Evolutionary conservation across 495 filamentous ascomycete species (phyloP).

Genomic region (Pseudoneurospora amorphoporcata): DNA sequence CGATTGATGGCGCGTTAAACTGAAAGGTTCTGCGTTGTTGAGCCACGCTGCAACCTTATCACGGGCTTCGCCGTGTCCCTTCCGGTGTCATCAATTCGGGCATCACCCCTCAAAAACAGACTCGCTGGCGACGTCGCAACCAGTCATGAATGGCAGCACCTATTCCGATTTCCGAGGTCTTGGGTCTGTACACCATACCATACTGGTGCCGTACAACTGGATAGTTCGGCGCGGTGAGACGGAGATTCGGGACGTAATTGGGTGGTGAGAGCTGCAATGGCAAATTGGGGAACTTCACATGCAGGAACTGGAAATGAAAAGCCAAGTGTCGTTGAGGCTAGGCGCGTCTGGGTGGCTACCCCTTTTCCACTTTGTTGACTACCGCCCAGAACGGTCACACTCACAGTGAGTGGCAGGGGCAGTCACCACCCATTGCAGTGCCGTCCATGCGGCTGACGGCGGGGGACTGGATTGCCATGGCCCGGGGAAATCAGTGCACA

Average conservation of each 20-base stretch:
- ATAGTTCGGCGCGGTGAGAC: conserved; percentile 1
- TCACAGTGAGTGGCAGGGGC: not conserved
- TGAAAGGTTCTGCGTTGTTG: not conserved
- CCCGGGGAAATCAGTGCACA: not conserved
- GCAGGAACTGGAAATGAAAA: conserved; percentile 24
- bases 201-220: not conserved
- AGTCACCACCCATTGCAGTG: not conserved
- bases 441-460: not conserved
- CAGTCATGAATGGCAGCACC: not conserved
- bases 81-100: not conserved
- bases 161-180: conserved; percentile 10
- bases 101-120: not conserved
- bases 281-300: conserved; percentile 17
- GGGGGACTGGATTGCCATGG: not conserved
- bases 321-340: conserved; percentile 7
- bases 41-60: not conserved
- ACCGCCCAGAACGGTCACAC: not conserved
- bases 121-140: not conserved
- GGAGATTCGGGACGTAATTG: conserved; percentile 8
- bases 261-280: conserved; percentile 4
- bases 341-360: conserved; percentile 7
- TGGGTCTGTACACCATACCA: not conserved
- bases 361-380: conserved; percentile 9
- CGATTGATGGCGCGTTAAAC: not conserved
- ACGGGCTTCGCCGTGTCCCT: not conserved